Conservation (phyloP, 2,329 filamentous ascomycete species). For the Penicillium sp. region DNA sequence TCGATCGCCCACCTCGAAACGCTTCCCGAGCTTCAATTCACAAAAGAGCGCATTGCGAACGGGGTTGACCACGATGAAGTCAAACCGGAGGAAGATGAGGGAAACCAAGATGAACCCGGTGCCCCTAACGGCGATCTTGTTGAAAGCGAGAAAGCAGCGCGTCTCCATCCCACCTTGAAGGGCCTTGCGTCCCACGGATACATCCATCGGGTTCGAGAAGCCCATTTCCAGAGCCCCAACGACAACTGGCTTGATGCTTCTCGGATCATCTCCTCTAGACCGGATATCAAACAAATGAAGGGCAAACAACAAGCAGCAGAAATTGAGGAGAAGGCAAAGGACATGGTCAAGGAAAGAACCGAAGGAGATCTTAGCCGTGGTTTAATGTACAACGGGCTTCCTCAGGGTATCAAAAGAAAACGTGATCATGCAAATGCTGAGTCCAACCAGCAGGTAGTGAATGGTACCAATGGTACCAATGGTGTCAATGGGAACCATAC, state of each 20-base stretch:
- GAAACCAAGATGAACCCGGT: slow-evolving; percentile 45
- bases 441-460: slow-evolving; percentile 19
- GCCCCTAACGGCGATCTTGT: slow-evolving; percentile 27
- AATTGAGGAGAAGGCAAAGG: slow-evolving; percentile 29
- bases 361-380: slow-evolving; percentile 38
- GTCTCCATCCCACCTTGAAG: slow-evolving; percentile 41
- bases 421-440: slow-evolving; percentile 21
- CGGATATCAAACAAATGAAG: slow-evolving; percentile 37
- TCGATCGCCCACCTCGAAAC: slow-evolving; percentile 50
- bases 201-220: slow-evolving; percentile 40
- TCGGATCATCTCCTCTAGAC: slow-evolving; percentile 30
- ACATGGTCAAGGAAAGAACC: slow-evolving; percentile 35
- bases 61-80: slow-evolving; percentile 26
- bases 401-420: slow-evolving; percentile 37
- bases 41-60: slow-evolving; percentile 22
- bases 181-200: slow-evolving; percentile 44
- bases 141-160: slow-evolving; percentile 20
- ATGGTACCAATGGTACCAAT: slow-evolving; percentile 22
- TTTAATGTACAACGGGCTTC: slow-evolving; percentile 33
- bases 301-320: slow-evolving; percentile 41
- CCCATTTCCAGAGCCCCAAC: slow-evolving; percentile 42
- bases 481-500: slow-evolving; percentile 31
- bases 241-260: slow-evolving; percentile 43
- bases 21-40: slow-evolving; percentile 36
- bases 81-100: slow-evolving; percentile 18